Evolutionary conservation across 2,329 filamentous ascomycete species (phyloP).

Genomic region (Cladosporium sp.): DNA sequence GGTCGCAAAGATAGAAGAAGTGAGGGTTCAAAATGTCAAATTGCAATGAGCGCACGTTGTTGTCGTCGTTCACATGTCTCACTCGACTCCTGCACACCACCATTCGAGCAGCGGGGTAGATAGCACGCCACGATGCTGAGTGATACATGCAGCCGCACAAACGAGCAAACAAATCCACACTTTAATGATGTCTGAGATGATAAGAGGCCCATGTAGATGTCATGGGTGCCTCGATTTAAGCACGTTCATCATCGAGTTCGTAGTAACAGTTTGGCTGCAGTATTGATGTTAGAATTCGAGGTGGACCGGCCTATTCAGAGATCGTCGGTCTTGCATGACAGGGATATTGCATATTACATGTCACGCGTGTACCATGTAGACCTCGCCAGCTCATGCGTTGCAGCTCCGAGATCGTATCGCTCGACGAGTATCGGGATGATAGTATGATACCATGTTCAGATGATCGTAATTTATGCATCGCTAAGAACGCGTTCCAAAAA

Average conservation of each 20-base stretch:
- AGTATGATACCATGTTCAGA: background rate
- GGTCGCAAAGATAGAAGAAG: no score
- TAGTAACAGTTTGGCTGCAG: background rate
- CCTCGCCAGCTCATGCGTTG: background rate
- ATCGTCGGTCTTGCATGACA: background rate
- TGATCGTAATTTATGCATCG: background rate
- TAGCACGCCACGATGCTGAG: background rate
- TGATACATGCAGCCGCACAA: background rate
- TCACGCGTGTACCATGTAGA: background rate
- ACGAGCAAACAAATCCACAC: background rate
- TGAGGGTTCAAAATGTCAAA: background rate
- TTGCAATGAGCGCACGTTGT: background rate
- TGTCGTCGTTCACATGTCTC: background rate
- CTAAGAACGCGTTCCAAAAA: background rate
- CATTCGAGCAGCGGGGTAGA: constrained; percentile 1
- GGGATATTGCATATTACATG: background rate
- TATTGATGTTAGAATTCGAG: background rate
- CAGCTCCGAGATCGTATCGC: no score
- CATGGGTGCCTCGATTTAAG: background rate
- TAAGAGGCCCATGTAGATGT: background rate
- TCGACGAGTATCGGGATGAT: no score
- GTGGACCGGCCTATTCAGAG: background rate
- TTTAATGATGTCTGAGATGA: background rate
- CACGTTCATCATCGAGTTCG: background rate
- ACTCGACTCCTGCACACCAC: background rate